A percentile compares a stretch with the other conserved stretches of the same genome.
phyloP scores from a whole-genome alignment of 2,329 filamentous ascomycete genomes.

The Seiridium cupressi region DNA sequence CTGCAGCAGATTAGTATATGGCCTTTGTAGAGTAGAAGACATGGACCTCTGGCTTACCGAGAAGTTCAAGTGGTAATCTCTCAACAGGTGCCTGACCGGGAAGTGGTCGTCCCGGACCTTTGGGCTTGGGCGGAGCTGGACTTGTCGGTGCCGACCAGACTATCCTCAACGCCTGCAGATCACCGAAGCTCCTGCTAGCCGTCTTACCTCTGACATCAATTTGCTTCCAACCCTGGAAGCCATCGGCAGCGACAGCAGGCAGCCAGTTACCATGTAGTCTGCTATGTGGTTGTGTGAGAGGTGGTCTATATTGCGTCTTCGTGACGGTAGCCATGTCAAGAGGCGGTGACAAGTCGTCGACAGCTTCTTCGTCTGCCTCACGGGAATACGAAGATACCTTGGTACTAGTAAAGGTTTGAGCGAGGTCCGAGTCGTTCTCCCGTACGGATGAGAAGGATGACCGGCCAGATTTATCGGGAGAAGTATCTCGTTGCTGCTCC shows the following conservation, averaged over 20 bases:
- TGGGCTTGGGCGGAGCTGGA: slow-evolving; percentile 21
- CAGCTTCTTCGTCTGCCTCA: slow-evolving; percentile 44
- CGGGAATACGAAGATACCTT: slow-evolving; percentile 59
- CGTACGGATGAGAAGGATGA: slow-evolving; percentile 63
- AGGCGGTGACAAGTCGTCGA: slow-evolving; percentile 50
- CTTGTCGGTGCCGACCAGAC: slow-evolving; percentile 47
- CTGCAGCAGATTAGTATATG: slow-evolving; percentile 35
- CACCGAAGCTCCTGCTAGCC: slow-evolving; percentile 60
- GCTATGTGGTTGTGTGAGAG: slow-evolving; percentile 54
- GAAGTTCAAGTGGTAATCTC: slow-evolving; percentile 66
- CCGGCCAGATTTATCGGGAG: slow-evolving; percentile 38
- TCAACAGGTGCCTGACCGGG: slow-evolving; percentile 61
- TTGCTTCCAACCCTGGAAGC: slow-evolving; percentile 62
- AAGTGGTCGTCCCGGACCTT: slow-evolving; percentile 29
- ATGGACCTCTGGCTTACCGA: slow-evolving; percentile 50
- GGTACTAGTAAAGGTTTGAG: slow-evolving; percentile 62
- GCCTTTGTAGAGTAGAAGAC: not conserved
- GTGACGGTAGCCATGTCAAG: slow-evolving; percentile 38
- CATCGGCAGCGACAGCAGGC: slow-evolving; percentile 46
- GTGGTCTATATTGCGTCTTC: slow-evolving; percentile 46
- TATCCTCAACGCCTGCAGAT: slow-evolving; percentile 54
- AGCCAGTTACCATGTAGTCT: slow-evolving; percentile 57
- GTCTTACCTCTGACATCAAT: slow-evolving; percentile 58
- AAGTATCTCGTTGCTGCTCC: slow-evolving; percentile 16
- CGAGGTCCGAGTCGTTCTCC: slow-evolving; percentile 56